Evolutionary conservation across 768 basidiomycete species (phyloP).

Genomic region (Hydnomerulius pinastri): DNA sequence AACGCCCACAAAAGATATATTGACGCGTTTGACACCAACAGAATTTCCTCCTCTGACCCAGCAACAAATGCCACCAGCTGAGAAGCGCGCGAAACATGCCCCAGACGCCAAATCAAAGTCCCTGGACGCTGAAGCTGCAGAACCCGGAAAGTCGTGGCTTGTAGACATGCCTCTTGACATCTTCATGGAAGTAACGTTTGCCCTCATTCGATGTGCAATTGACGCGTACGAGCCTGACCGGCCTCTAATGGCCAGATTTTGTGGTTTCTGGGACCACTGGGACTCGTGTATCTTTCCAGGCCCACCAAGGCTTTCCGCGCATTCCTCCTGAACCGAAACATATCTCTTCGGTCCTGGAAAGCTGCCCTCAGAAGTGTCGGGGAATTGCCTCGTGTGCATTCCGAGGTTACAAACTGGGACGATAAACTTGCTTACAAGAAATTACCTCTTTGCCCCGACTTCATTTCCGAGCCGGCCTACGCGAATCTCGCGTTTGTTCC

Average conservation of each 20-base stretch:
- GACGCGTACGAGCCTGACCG: not conserved
- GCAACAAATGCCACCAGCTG: too few relatives aligned
- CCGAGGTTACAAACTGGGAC: too few relatives aligned
- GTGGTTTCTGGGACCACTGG: conserved; percentile 29
- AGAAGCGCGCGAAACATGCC: too few relatives aligned
- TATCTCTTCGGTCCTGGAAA: conserved; percentile 27
- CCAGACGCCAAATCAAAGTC: too few relatives aligned
- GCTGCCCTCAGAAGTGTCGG: conserved; percentile 19
- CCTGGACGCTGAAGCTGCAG: too few relatives aligned
- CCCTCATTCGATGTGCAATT: not conserved
- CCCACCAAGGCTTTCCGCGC: conserved; percentile 30
- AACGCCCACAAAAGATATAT: too few relatives aligned
- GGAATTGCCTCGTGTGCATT: conserved; percentile 28
- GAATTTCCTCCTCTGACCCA: too few relatives aligned
- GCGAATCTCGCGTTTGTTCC: conserved; percentile 29
- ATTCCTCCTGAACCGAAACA: conserved; percentile 24
- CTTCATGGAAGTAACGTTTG: conserved; percentile 12
- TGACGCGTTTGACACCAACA: too few relatives aligned
- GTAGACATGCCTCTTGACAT: conserved; percentile 15
- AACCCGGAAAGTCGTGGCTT: not conserved
- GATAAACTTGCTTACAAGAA: too few relatives aligned
- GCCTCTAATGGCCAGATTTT: conserved; percentile 17
- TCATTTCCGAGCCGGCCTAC: conserved; percentile 32
- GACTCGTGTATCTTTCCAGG: conserved; percentile 34
- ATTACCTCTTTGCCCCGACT: conserved; percentile 27